These are phyloP conservation scores for Thymus mandschuricus DNA, from an alignment of 257 asterid species.

Conservation along the genomic window DNA sequence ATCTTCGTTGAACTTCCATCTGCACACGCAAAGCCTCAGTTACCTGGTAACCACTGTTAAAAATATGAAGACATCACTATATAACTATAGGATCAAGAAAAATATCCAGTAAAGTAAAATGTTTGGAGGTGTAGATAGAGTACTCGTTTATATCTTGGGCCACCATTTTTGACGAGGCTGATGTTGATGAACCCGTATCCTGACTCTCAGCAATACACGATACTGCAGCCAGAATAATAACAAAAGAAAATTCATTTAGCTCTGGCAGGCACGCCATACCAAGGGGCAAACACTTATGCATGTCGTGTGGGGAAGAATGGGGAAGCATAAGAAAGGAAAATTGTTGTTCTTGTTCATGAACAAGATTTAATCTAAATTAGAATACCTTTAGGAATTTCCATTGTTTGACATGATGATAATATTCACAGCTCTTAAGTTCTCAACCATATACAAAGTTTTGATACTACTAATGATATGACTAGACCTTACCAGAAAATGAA, in stretches of 20 bases:
- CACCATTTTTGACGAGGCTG: conserved; percentile 67
- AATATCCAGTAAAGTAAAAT: conserved; percentile 4
- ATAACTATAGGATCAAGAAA: background rate
- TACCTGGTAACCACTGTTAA: conserved; percentile 78
- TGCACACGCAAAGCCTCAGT: conserved; percentile 94
- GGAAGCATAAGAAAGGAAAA: background rate
- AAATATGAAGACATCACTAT: conserved; percentile 27
- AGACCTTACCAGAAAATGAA: too few species aligned
- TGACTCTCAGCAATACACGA: conserved; percentile 82
- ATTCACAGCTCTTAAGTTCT: background rate
- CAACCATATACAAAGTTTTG: background rate
- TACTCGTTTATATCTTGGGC: conserved; percentile 81
- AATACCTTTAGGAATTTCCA: too few species aligned
- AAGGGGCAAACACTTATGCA: background rate
- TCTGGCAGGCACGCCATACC: background rate
- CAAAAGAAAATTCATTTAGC: conserved; percentile 8
- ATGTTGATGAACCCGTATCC: conserved; percentile 80
- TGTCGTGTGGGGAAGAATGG: background rate
- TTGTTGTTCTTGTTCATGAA: background rate
- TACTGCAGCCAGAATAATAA: conserved; percentile 48
- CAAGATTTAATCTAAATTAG: background rate
- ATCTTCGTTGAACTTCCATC: conserved; percentile 88
- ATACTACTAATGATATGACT: background rate
- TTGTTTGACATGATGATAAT: background rate
- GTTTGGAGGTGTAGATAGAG: conserved; percentile 23